Evolutionary conservation across 2,329 filamentous ascomycete genomes (phyloP), one percentile per base, ranked within the genome.

Genomic region (Calonectria crousiana): DNA sequence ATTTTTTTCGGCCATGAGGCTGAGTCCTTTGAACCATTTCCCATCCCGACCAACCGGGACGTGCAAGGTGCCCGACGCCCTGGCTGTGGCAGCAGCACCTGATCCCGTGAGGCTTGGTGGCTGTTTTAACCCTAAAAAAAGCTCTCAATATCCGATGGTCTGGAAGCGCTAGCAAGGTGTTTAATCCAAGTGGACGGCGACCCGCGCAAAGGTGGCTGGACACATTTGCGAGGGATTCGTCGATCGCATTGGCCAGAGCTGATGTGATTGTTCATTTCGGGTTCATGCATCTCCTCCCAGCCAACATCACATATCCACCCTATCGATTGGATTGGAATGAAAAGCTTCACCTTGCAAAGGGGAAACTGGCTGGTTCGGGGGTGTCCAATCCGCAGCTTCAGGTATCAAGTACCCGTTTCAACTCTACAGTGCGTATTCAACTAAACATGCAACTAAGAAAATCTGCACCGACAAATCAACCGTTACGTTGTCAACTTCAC

Each of bases 91-190:
- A 20, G 16, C 36, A 36, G 34, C 56, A 16, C n/a, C 56, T 62
- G 56, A 41, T 62, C 6, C 2, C n/a, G 56, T 41, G 56, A 41
- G 56, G 56, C 56, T 62, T 62, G 56, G 56, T 28, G 34, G 56
- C 56, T 38, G 10, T 62, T 60, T 41, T 62, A 41, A 62, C 34
- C 56, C 56, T 62, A 62, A 62, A 62, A 62, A 41, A 41, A 41
- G 56, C 36, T 26, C 20, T 6, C 56, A 41, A 30, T 5, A 62
- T 36, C 56, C 56, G 56, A 62, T 36, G 28, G 56, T 41, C 9
- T 62, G 56, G 56, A 41, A 41, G 56, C 26, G 34, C 34, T n/a
- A 41, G 34, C 44, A 23, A 23, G 44, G 44, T 23, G n/a, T 20
- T 23, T 18, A 23, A 47, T 47, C 44, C 20, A 13, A 20, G n/a